A percentile compares a stretch with the other conserved stretches of the same genome.
These are phyloP conservation scores for Lumnitzera racemosa DNA, from an alignment of 345 rosid genomes.

Conservation along the genomic window DNA sequence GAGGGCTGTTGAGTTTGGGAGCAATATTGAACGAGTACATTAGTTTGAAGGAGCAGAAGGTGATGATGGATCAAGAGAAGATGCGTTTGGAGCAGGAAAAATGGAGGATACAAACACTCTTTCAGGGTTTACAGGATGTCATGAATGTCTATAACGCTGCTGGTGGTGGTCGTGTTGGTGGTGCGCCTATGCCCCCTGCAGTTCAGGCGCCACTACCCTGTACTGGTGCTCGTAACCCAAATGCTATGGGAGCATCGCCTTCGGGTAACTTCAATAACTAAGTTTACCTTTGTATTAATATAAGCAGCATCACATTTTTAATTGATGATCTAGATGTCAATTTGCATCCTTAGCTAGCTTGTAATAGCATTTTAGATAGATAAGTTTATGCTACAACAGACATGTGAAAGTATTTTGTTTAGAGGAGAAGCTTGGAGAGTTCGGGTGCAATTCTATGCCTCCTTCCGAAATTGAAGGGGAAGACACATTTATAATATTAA, in stretches of 20 bases:
- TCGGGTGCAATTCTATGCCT: too few species aligned
- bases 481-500: too few species aligned
- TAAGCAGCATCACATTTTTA: not conserved
- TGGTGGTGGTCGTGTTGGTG: slow-evolving; percentile 6
- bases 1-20: slow-evolving; percentile 62
- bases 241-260: slow-evolving; percentile 21
- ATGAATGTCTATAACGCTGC: slow-evolving; percentile 57
- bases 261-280: slow-evolving; percentile 16
- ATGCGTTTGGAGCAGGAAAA: slow-evolving; percentile 55
- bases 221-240: slow-evolving; percentile 18
- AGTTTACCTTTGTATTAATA: not conserved
- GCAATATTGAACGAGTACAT: slow-evolving; percentile 66
- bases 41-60: slow-evolving; percentile 57
- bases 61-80: slow-evolving; percentile 54
- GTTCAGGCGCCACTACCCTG: slow-evolving; percentile 18
- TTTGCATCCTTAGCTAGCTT: not conserved
- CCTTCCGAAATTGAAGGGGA: too few species aligned
- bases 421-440: too few species aligned
- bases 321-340: not conserved
- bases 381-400: too few species aligned
- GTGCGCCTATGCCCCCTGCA: slow-evolving; percentile 20
- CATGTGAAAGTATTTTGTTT: too few species aligned
- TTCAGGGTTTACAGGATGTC: slow-evolving; percentile 68
- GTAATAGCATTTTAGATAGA: too few species aligned
- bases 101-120: slow-evolving; percentile 48